Conservation (phyloP, 75 land plant species). For the Pinus taeda region DNA sequence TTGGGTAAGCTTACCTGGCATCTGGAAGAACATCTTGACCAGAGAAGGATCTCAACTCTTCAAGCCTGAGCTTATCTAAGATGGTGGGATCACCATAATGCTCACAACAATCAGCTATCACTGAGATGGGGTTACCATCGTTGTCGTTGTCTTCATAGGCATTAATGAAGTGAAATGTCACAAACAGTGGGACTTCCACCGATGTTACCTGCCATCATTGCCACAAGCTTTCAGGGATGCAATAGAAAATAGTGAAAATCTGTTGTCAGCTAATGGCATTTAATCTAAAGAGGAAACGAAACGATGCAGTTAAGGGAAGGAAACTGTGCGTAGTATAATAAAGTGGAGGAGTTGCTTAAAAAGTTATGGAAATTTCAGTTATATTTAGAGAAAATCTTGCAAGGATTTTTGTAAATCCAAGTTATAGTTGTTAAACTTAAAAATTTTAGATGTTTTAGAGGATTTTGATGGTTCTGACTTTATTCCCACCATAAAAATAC, state of each 20-base stretch:
- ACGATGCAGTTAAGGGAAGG: too few relatives aligned
- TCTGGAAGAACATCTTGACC: constrained; percentile 68
- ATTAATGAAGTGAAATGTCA: constrained; percentile 83
- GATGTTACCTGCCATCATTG: constrained; percentile 50
- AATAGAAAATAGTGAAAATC: too few relatives aligned
- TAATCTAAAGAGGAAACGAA: not conserved
- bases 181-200: constrained; percentile 70
- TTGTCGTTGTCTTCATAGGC: constrained; percentile 74
- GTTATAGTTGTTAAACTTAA: too few relatives aligned
- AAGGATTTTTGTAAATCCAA: too few relatives aligned
- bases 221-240: not conserved
- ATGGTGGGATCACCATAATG: constrained; percentile 63
- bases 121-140: constrained; percentile 45
- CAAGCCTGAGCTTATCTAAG: constrained; percentile 47
- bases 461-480: too few relatives aligned
- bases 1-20: constrained; percentile 46
- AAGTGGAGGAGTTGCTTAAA: too few relatives aligned
- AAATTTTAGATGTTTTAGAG: too few relatives aligned
- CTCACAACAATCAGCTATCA: constrained; percentile 80
- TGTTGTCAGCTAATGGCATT: not conserved
- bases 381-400: too few relatives aligned
- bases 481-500: too few relatives aligned
- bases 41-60: constrained; percentile 42
- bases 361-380: too few relatives aligned
- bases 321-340: too few relatives aligned